phyloP scores from a whole-genome alignment of 2,329 filamentous ascomycete species.

The Arthrobotrys sphaeroides region DNA sequence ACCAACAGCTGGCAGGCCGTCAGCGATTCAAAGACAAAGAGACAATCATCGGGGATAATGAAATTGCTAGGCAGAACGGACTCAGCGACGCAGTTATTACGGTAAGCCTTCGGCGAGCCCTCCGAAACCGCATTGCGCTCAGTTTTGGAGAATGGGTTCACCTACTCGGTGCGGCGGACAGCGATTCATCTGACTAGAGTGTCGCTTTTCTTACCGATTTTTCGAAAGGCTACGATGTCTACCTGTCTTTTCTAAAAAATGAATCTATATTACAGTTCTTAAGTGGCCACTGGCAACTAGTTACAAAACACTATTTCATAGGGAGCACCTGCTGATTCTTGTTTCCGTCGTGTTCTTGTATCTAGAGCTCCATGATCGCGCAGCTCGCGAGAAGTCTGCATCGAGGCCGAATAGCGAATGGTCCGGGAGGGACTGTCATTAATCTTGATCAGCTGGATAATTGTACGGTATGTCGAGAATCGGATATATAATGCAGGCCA shows the following conservation, averaged over 20 bases:
- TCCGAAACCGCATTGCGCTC: conserved; percentile 51
- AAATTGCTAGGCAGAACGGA: conserved; percentile 69
- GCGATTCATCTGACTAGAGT: conserved; percentile 41
- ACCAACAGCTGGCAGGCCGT: conserved; percentile 66
- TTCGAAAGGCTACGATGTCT: background rate
- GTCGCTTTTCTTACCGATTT: background rate
- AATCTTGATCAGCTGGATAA: conserved; percentile 52
- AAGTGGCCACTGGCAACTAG: background rate
- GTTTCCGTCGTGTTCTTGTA: conserved; percentile 26
- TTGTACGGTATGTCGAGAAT: conserved; percentile 50
- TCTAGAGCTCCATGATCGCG: conserved; percentile 64
- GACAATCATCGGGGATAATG: conserved; percentile 71
- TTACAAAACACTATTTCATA: conserved; percentile 8
- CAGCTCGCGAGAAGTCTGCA: conserved; percentile 63
- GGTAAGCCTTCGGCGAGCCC: conserved; percentile 55
- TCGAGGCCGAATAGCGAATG: conserved; percentile 60
- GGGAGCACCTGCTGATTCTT: conserved; percentile 43
- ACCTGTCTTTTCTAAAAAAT: background rate
- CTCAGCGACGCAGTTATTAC: conserved; percentile 65
- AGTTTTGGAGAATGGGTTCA: conserved; percentile 53
- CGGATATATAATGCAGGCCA: conserved; percentile 13
- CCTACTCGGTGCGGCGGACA: conserved; percentile 37
- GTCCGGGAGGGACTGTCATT: conserved; percentile 38
- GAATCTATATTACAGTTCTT: background rate
- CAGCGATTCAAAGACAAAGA: conserved; percentile 71